Base-by-base conservation (phyloP, 352 stramenopile genomes). In the Globisporangium megalacanthum region DNA sequence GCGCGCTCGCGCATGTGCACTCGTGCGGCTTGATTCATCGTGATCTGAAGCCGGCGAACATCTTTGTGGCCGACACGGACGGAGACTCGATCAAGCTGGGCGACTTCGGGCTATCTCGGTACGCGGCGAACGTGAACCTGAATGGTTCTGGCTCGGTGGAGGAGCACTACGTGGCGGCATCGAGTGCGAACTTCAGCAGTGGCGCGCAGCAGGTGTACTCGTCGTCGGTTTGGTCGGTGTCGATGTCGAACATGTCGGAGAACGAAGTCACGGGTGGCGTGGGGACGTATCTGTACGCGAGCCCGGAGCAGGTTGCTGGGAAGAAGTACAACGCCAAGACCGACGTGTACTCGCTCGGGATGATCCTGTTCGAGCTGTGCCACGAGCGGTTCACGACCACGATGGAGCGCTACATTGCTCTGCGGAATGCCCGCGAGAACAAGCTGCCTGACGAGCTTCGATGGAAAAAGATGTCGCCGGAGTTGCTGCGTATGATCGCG, bases 271-370 rank as follows among this genome's bases (percentile, higher is more conserved):
- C 88, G 0, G 86, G 77, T 0, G 84, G 85, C 29, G 88, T 97
- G n/a, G 88, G 88, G 11, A 97, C 89, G 15, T 95, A 95, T 63
- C 65, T 96, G 61, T 97, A 97, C 47, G 86, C 87, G 45, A 95
- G 83, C 60, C 89, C 89, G 0, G 89, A 97, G 57, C 89, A 97
- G 72, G 83, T 95, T 50, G 86, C 83, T 25, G 85, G 83, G 46
- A 91, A 91, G 58, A 86, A 90, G 54, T 98, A 98, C 68, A 88
- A 95, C 59, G 75, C 88, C 36, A 96, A 96, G 69, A 95, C 86
- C 7, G 89, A 97, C 49, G 79, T 97, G 35, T 97, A 94, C 60
- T 95, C 87, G 22, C 73, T 96, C 31, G 89, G 89, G 44, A 95
- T 97, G 83, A 94, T 97, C 45, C 72, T 97, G 7, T 97, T 96